Evolutionary conservation across 331 rosid species (phyloP), one percentile per base, ranked within the genome.

Genomic region (Stylosanthes scabra): DNA sequence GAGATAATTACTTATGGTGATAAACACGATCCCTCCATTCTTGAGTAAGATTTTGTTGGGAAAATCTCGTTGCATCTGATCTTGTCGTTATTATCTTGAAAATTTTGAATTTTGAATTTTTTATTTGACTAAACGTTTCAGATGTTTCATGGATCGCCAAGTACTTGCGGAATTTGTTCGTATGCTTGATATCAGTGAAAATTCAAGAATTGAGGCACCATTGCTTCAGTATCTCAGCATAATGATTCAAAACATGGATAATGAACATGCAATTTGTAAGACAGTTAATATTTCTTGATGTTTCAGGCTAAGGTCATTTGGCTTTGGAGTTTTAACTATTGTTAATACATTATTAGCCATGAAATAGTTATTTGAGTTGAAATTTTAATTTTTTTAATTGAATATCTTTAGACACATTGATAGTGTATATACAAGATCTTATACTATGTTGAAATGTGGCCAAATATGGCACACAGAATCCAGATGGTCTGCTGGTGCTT

Each of bases 221-320:
- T 63, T 92, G 82, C 96, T 92, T 76, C 98, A 92, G 83, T 90
- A 88, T 74, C 80, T 88, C 65, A 88, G 93, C 83, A 90, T 92
- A 82, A 87, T 92, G 95, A 87, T 92, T 82, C 98, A 90, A 78
- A 92, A 92, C 78, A 86, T 92, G 88, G 87, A 85, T 31, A 85
- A 81, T 29, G 96, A 90, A 66, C 88, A 83, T 41, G 87, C 95
- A 61, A 84, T 90, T 60, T 92, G 98, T 90, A 85, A 85, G 98
- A 71, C 66, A 31, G 71, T 61, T 56, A 31, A 45, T 79, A 29
- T 63, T 73, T 54, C 10, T 74, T 69, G 45, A 28, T 78, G 28
- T 72, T 64, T 34, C 25, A 40, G 29, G n/a, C 54, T 46, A 63
- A 75, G 59, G 55, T 83, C 60, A 34, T 60, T 60, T 40, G 45